These are phyloP conservation scores for Arthrobotrys conoides DNA, from an alignment of 2,329 filamentous ascomycete genomes.

Conservation along the genomic window DNA sequence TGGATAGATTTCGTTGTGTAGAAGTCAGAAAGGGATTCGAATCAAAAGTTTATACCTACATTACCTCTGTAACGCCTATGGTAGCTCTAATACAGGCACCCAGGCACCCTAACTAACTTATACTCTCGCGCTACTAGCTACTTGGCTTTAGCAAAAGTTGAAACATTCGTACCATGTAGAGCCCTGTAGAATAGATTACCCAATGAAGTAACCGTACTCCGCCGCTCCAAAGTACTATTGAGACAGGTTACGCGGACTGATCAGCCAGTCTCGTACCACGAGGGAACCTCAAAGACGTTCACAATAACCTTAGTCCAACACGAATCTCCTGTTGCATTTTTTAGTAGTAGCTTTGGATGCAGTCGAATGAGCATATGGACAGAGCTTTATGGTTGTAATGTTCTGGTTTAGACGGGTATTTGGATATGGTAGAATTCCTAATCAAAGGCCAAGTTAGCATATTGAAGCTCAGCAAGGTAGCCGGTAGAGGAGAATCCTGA, in stretches of 20 bases:
- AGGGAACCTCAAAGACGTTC: neutral
- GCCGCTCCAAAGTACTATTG: neutral
- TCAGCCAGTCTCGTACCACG: neutral
- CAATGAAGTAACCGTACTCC: neutral
- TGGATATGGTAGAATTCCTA: neutral
- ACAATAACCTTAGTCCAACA: constrained; percentile 2
- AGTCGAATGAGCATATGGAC: neutral
- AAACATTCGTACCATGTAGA: neutral
- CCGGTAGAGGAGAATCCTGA: too few relatives aligned
- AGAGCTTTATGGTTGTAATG: neutral
- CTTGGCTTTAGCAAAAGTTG: neutral
- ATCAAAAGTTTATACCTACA: neutral
- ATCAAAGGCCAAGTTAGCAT: neutral
- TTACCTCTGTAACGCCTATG: neutral
- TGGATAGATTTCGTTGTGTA: neutral
- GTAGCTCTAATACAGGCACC: neutral
- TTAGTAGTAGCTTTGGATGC: neutral
- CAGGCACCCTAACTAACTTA: neutral
- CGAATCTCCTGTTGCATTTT: constrained; percentile 20
- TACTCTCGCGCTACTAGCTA: neutral
- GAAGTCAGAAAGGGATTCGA: neutral
- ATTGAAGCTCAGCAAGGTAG: too few relatives aligned
- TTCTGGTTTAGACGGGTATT: neutral
- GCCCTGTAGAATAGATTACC: neutral
- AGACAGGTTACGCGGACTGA: neutral